Percentiles rank a stretch among this genome's conserved stretches.
Evolutionary conservation across 2,329 filamentous ascomycete genomes (phyloP).

Genomic region (Sarocladium oryzae): DNA sequence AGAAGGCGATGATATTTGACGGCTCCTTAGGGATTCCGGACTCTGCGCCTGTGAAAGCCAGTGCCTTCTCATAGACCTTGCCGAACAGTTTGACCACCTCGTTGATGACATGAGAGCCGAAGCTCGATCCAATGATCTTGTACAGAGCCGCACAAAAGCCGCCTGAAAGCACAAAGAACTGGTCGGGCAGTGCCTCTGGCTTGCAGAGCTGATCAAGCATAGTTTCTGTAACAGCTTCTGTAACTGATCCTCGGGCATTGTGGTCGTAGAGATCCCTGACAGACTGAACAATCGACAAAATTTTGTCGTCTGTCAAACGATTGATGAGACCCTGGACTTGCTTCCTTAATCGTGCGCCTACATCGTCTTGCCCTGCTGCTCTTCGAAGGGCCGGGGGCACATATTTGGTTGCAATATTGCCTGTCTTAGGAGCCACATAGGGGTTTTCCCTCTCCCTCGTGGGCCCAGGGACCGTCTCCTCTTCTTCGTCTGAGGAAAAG

Average conservation of each 20-base stretch:
- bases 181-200: conserved; percentile 71
- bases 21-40: conserved; percentile 27
- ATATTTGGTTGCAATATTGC: conserved; percentile 60
- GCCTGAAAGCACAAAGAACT: conserved; percentile 83
- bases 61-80: conserved; percentile 47
- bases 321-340: conserved; percentile 88
- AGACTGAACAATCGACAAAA: conserved; percentile 76
- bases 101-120: conserved; percentile 81
- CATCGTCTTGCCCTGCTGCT: conserved; percentile 56
- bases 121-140: conserved; percentile 79
- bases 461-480: conserved; percentile 22
- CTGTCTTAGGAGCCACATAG: conserved; percentile 65
- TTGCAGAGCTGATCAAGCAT: conserved; percentile 76
- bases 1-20: conserved; percentile 72
- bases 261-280: conserved; percentile 78
- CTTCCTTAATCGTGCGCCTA: conserved; percentile 61
- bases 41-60: conserved; percentile 17
- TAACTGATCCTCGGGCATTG: conserved; percentile 83
- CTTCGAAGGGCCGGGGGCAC: conserved; percentile 78
- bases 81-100: conserved; percentile 71
- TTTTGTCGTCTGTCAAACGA: conserved; percentile 83
- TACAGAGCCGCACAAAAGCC: conserved; percentile 86
- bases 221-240: conserved; percentile 69
- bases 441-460: conserved; percentile 67
- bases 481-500: conserved; percentile 28